Base-by-base conservation (phyloP, 495 filamentous ascomycete genomes). In the Hyaloscypha finlandica region DNA sequence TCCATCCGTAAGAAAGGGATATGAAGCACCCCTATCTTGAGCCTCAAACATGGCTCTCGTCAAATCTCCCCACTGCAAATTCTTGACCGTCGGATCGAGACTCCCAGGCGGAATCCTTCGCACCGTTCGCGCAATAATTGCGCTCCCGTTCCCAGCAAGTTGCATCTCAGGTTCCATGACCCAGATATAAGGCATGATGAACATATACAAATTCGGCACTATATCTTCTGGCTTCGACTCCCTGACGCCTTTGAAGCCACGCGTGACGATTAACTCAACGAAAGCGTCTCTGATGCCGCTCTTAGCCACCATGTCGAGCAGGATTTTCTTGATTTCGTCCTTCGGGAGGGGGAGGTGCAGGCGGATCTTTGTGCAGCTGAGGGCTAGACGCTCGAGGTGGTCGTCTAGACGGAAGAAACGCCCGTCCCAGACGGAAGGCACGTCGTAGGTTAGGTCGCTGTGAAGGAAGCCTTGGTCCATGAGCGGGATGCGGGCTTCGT, bases 251-350 rank as follows among this genome's bases (percentile, higher is more conserved):
- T 56, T 56, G 22, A 56, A 56, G 2, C 53, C 53, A 11, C 53
- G 22, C 30, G 53, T 56, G 5, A 56, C 53, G 16, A 56, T 56
- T 4, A 56, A 4, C 53, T 56, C 53, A 8, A 56, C 53, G 30
- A 56, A 56, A 8, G 53, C 53, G 30, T 56, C 53, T 56, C 19
- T 56, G 30, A 56, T 56, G 6, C 53, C 53, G 53, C 53, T 56
- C 30, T 56, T 25, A 4, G 53, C 19, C 1, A 56, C 53, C 53
- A 56, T 56, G 30, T 56, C 53, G 22, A 56, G 22, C 6, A 56
- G 16, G 19, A 56, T 56, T 11, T 56, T 56, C 22, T 56, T 56
- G 19, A 56, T 32, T 56, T 29, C 53, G 4, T 25, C 53, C 2
- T 25, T 30, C 3, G 53, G 53, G 22, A 56, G 30, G 19, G 53